phyloP scores from a whole-genome alignment of 768 basidiomycete genomes.

The Amanita rubescens region DNA sequence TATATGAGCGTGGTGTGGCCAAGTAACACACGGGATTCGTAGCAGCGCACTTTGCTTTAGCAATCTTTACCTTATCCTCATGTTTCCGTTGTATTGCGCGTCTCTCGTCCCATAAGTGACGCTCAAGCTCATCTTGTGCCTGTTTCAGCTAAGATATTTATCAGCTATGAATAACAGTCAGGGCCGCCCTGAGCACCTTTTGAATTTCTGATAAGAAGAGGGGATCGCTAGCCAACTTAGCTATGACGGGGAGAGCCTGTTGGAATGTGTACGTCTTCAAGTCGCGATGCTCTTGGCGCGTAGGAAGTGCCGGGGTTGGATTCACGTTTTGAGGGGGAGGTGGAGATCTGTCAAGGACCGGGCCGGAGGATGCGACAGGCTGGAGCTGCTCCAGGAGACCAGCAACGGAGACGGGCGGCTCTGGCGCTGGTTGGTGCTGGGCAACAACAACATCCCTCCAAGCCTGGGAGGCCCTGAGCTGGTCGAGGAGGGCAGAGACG shows the following conservation, averaged over 20 bases:
- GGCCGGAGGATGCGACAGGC: not conserved
- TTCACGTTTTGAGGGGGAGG: not conserved
- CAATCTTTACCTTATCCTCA: conserved; percentile 63
- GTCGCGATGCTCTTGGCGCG: conserved; percentile 24
- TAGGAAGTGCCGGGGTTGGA: not conserved
- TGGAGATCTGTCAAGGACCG: not conserved
- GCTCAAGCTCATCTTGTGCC: conserved; percentile 66
- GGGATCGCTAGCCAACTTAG: conserved; percentile 48
- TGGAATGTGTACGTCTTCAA: conserved; percentile 51
- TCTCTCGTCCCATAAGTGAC: conserved; percentile 61
- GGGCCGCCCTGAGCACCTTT: conserved; percentile 32
- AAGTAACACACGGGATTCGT: conserved; percentile 4
- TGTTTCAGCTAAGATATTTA: conserved; percentile 47
- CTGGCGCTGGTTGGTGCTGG: too few relatives aligned
- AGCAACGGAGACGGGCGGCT: conserved; percentile 37
- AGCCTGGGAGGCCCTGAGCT: conserved; percentile 56
- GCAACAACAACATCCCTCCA: conserved; percentile 45
- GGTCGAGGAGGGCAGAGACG: conserved; percentile 65
- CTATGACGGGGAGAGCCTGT: conserved; percentile 62
- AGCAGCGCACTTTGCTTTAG: conserved; percentile 53
- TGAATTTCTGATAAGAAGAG: conserved; percentile 41
- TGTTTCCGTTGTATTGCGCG: conserved; percentile 54
- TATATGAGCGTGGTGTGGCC: conserved; percentile 5
- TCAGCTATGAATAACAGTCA: not conserved
- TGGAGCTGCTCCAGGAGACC: conserved; percentile 57